A percentile compares a stretch with the other conserved stretches of the same genome.
Evolutionary conservation across 2,329 filamentous ascomycete genomes (phyloP).

Genomic region (Tolypocladium capitatum): DNA sequence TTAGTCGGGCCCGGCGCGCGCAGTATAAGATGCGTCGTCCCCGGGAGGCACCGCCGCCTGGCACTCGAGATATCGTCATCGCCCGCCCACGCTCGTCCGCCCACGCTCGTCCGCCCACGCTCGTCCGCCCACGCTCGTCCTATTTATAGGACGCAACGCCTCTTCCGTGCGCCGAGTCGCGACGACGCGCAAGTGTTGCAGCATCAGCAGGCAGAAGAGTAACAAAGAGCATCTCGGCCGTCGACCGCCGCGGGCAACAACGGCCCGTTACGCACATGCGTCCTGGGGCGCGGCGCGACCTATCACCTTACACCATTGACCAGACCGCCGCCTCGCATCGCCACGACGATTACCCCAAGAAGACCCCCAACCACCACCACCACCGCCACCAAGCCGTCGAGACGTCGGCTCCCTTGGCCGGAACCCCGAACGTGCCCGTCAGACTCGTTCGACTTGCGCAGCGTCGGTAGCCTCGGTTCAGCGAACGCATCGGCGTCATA

Average conservation of each 20-base stretch:
- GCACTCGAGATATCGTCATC: too few relatives aligned
- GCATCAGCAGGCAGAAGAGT: background rate
- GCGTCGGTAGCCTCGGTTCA: background rate
- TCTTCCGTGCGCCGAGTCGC: background rate
- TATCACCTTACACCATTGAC: background rate
- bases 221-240: background rate
- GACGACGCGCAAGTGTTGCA: background rate
- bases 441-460: background rate
- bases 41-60: background rate
- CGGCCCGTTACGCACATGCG: background rate
- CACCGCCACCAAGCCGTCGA: background rate
- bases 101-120: background rate
- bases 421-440: background rate
- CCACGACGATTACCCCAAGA: background rate
- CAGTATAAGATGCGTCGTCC: conserved; percentile 1
- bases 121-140: background rate
- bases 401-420: background rate
- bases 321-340: background rate
- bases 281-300: background rate
- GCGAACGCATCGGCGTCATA: background rate
- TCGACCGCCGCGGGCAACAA: background rate
- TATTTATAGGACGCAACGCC: background rate
- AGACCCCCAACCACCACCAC: background rate
- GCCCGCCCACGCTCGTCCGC: background rate
- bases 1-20: background rate